These are phyloP conservation scores for Alternaria conjuncta DNA, from an alignment of 2,329 filamentous ascomycete genomes.

Conservation along the genomic window DNA sequence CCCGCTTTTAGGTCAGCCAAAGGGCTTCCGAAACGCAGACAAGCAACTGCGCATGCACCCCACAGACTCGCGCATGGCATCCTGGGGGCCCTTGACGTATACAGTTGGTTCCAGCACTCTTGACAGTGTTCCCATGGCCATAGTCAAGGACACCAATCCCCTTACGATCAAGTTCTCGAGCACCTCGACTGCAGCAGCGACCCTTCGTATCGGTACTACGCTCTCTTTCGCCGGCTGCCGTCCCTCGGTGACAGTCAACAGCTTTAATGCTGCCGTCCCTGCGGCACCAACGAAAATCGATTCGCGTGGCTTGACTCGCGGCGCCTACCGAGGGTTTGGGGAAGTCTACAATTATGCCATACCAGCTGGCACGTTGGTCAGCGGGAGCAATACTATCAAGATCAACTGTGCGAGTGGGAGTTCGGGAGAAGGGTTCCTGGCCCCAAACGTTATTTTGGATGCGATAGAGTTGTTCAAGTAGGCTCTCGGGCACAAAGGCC, in stretches of 20 bases:
- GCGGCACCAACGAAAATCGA: slow-evolving; percentile 67
- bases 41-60: slow-evolving; percentile 74
- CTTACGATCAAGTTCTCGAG: slow-evolving; percentile 68
- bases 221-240: slow-evolving; percentile 66
- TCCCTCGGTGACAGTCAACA: slow-evolving; percentile 64
- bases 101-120: slow-evolving; percentile 63
- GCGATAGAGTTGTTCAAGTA: slow-evolving; percentile 44
- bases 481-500: neutral
- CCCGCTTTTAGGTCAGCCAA: too few species aligned
- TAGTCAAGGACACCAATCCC: slow-evolving; percentile 67
- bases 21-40: slow-evolving; percentile 69
- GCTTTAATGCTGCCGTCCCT: slow-evolving; percentile 57
- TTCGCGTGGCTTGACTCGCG: slow-evolving; percentile 69
- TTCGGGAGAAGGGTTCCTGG: slow-evolving; percentile 61
- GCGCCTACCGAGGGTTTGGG: slow-evolving; percentile 68
- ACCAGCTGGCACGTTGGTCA: slow-evolving; percentile 63
- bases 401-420: slow-evolving; percentile 67
- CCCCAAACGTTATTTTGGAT: slow-evolving; percentile 59
- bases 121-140: slow-evolving; percentile 68
- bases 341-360: slow-evolving; percentile 70
- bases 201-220: slow-evolving; percentile 69
- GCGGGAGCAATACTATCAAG: slow-evolving; percentile 68
- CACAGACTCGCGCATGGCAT: slow-evolving; percentile 67
- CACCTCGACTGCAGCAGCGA: slow-evolving; percentile 59
- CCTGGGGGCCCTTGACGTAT: slow-evolving; percentile 67